phyloP scores from a whole-genome alignment of 768 basidiomycete genomes.

The Psilocybe tampanensis region DNA sequence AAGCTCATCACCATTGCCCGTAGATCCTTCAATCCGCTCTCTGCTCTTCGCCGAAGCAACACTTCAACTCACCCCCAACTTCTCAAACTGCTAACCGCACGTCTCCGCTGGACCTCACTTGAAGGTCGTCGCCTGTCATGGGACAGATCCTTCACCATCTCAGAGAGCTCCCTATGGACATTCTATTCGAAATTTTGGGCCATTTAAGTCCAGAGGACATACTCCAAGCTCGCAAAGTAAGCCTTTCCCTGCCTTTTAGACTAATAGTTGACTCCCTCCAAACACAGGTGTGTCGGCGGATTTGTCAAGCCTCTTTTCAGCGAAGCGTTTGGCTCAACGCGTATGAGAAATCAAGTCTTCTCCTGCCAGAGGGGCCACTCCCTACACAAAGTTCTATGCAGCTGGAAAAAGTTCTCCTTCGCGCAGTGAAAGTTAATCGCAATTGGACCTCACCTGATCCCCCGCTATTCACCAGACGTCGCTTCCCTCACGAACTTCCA shows the following conservation, averaged over 20 bases:
- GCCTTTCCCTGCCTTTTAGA: neutral
- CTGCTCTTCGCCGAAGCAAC: no score
- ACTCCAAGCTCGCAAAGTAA: slow-evolving; percentile 20
- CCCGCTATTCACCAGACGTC: slow-evolving; percentile 7
- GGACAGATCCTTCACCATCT: neutral
- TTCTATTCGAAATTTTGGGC: slow-evolving; percentile 25
- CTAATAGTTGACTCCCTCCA: neutral
- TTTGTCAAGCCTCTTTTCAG: slow-evolving; percentile 18
- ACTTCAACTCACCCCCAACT: neutral
- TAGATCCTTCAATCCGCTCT: neutral
- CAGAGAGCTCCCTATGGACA: slow-evolving; percentile 19
- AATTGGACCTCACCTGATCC: slow-evolving; percentile 19
- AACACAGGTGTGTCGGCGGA: slow-evolving; percentile 18
- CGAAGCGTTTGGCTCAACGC: slow-evolving; percentile 22
- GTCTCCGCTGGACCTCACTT: neutral
- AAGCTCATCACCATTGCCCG: neutral
- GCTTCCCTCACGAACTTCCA: slow-evolving; percentile 22
- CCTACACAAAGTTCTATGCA: slow-evolving; percentile 14
- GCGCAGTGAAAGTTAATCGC: slow-evolving; percentile 17
- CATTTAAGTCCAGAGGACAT: slow-evolving; percentile 18
- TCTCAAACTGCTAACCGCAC: neutral
- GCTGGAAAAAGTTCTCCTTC: slow-evolving; percentile 21
- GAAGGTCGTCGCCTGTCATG: neutral
- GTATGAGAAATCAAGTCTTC: slow-evolving; percentile 17
- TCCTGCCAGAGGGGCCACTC: slow-evolving; percentile 21